Conservation (phyloP, 2,329 filamentous ascomycete genomes). For the Lachnellula cervina region DNA sequence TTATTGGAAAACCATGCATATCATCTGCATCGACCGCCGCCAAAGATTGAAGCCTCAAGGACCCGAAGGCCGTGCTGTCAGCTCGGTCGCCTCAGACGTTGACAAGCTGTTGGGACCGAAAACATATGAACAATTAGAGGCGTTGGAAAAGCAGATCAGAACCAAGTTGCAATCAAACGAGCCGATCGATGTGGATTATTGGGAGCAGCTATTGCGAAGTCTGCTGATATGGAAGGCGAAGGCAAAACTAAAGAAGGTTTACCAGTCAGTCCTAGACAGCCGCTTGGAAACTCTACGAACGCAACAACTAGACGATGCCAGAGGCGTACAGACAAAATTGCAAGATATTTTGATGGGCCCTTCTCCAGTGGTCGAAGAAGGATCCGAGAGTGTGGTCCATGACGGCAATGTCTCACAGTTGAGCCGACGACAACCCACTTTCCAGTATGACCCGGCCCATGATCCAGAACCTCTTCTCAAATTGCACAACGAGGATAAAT, state of each 20-base stretch:
- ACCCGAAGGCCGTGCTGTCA: slow-evolving; percentile 66
- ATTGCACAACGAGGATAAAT: slow-evolving; percentile 58
- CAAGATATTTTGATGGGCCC: slow-evolving; percentile 42
- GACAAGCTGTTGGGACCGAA: slow-evolving; percentile 84
- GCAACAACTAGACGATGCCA: slow-evolving; percentile 64
- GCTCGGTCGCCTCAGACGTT: slow-evolving; percentile 79
- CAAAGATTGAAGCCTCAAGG: slow-evolving; percentile 57
- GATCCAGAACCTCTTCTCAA: slow-evolving; percentile 65
- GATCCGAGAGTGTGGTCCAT: slow-evolving; percentile 10
- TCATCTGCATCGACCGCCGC: slow-evolving; percentile 72
- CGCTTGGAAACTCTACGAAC: slow-evolving; percentile 62
- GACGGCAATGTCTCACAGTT: slow-evolving; percentile 12
- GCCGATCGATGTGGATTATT: slow-evolving; percentile 88
- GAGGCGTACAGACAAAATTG: slow-evolving; percentile 48
- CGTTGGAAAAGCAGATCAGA: slow-evolving; percentile 80
- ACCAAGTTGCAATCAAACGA: slow-evolving; percentile 83
- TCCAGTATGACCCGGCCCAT: slow-evolving; percentile 40
- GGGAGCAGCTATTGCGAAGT: slow-evolving; percentile 85
- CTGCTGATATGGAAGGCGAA: slow-evolving; percentile 88
- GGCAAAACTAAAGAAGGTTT: slow-evolving; percentile 74
- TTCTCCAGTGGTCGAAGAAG: slow-evolving; percentile 25
- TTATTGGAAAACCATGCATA: slow-evolving; percentile 89
- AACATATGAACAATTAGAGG: slow-evolving; percentile 77
- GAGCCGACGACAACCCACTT: slow-evolving; percentile 25
- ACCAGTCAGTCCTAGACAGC: slow-evolving; percentile 67